Evolutionary conservation across 768 basidiomycete species (phyloP).

Genomic region (Xanthoconium purpureum): DNA sequence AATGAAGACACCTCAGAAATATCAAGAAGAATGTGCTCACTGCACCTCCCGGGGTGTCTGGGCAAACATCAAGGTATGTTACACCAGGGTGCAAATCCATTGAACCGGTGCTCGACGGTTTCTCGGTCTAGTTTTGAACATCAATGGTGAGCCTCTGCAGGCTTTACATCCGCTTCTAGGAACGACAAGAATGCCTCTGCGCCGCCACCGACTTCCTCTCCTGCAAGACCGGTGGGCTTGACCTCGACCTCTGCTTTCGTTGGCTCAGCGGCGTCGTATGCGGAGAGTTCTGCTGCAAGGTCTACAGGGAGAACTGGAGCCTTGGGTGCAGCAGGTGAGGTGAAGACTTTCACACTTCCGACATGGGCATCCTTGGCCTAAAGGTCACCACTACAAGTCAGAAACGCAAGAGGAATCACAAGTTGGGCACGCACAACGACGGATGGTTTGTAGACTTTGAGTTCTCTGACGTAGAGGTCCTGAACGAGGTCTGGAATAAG

Average conservation of each 20-base stretch:
- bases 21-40: too few relatives aligned
- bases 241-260: conserved; percentile 43
- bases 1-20: too few relatives aligned
- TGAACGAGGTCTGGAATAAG: conserved; percentile 74
- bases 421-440: conserved; percentile 51
- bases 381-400: background rate
- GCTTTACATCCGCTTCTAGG: conserved; percentile 78
- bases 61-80: too few relatives aligned
- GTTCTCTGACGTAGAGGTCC: conserved; percentile 87
- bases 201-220: conserved; percentile 35
- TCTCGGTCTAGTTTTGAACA: conserved; percentile 15
- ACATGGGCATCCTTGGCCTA: conserved; percentile 91
- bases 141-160: conserved; percentile 57
- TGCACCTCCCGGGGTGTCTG: too few relatives aligned
- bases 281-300: conserved; percentile 83
- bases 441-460: conserved; percentile 85
- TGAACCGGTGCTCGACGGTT: background rate
- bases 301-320: conserved; percentile 74
- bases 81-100: conserved; percentile 14
- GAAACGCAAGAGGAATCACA: background rate
- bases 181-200: conserved; percentile 78
- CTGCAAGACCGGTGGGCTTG: conserved; percentile 24
- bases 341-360: conserved; percentile 80
- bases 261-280: conserved; percentile 84
- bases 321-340: conserved; percentile 69